These are phyloP conservation scores for Eurotiales sp. DNA, from an alignment of 2,329 filamentous ascomycete species.

Conservation along the genomic window DNA sequence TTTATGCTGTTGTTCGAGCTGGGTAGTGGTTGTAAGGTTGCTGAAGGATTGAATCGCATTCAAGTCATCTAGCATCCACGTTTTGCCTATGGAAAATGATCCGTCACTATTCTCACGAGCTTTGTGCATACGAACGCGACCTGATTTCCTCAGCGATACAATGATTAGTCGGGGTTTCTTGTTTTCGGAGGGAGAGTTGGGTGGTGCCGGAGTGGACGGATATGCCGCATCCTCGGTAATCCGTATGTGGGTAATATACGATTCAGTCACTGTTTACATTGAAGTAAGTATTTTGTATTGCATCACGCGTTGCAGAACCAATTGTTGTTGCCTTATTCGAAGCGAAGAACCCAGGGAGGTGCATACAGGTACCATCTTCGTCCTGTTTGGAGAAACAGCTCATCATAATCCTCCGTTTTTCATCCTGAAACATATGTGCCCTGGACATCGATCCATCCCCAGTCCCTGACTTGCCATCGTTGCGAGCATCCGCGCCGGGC, in stretches of 20 bases:
- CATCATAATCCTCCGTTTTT: constrained; percentile 90
- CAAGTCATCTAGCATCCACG: constrained; percentile 93
- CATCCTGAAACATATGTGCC: constrained; percentile 91
- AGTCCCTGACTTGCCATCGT: constrained; percentile 25
- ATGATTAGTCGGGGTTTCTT: constrained; percentile 92
- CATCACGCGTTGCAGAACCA: not conserved
- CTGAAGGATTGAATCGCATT: constrained; percentile 78
- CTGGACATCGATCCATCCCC: constrained; percentile 35
- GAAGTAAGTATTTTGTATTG: constrained; percentile 6
- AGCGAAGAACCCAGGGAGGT: not conserved
- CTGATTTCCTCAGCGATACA: constrained; percentile 86
- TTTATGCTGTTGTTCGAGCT: constrained; percentile 58
- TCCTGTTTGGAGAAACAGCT: constrained; percentile 93
- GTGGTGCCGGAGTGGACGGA: constrained; percentile 80
- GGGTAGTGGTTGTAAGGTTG: constrained; percentile 54
- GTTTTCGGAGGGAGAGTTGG: constrained; percentile 65
- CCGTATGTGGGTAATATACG: constrained; percentile 95
- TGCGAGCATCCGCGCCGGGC: constrained; percentile 30
- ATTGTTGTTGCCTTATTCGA: not conserved
- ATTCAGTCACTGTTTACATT: constrained; percentile 65
- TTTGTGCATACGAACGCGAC: constrained; percentile 92
- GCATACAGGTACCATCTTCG: constrained; percentile 76
- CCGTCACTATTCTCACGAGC: constrained; percentile 92
- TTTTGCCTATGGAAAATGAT: constrained; percentile 95
- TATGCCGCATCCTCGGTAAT: constrained; percentile 82